phyloP scores from a whole-genome alignment of 176 grass and related monocot species.

The Aegilops sharonensis region DNA sequence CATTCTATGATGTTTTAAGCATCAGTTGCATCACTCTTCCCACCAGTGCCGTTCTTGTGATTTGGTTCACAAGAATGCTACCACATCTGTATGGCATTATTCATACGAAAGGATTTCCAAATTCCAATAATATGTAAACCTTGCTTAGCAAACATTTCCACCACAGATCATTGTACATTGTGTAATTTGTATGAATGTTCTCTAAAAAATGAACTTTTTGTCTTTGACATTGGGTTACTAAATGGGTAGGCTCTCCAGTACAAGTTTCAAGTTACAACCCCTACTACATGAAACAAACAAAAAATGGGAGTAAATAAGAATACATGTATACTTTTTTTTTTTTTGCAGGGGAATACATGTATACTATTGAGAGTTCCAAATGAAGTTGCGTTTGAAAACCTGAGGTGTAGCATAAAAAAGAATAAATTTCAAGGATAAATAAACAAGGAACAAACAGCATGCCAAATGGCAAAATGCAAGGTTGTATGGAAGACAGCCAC shows the following conservation, averaged over 20 bases:
- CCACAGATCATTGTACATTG: background rate
- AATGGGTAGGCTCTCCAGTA: background rate
- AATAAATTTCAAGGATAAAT: background rate
- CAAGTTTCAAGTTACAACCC: conserved; percentile 12
- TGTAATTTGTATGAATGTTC: background rate
- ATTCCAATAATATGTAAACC: background rate
- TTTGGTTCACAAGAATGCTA: background rate
- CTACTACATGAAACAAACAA: conserved; percentile 15
- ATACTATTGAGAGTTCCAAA: background rate
- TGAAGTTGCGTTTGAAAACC: background rate
- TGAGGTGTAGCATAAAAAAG: background rate
- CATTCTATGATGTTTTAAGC: background rate
- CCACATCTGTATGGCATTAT: background rate
- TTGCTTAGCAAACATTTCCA: background rate
- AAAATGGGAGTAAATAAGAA: background rate
- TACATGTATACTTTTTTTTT: background rate
- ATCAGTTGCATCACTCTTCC: background rate
- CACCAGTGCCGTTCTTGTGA: background rate
- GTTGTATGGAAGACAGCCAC: background rate
- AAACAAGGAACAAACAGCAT: background rate
- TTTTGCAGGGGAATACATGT: no score
- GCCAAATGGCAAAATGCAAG: background rate
- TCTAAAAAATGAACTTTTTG: background rate
- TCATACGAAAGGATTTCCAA: background rate
- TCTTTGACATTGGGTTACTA: background rate